phyloP scores from a whole-genome alignment of 495 filamentous ascomycete genomes.

The Extremus antarcticus region DNA sequence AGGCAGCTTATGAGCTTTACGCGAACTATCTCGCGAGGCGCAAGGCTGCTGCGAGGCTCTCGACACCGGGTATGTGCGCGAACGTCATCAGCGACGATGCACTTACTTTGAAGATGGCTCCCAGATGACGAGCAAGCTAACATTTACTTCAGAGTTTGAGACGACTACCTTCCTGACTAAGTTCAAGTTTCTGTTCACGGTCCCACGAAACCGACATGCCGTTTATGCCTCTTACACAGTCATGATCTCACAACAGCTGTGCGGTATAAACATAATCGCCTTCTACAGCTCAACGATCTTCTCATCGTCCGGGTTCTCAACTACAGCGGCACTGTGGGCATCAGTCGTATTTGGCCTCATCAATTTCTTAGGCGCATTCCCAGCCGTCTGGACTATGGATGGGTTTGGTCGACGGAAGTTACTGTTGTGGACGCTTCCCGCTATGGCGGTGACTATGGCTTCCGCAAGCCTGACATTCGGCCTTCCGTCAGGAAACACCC shows the following conservation, averaged over 20 bases:
- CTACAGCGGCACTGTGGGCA: constrained; percentile 10
- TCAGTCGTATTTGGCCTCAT: constrained; percentile 18
- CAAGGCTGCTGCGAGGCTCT: too few relatives aligned
- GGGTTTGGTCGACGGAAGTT: constrained; percentile 17
- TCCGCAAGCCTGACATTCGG: constrained; percentile 8
- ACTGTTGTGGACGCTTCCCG: constrained; percentile 14
- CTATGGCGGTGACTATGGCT: constrained; percentile 14
- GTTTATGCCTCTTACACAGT: constrained; percentile 13
- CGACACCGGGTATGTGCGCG: too few relatives aligned
- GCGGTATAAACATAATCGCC: constrained; percentile 23
- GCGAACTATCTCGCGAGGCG: neutral
- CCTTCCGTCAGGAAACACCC: constrained; percentile 2
- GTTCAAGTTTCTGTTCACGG: constrained; percentile 6
- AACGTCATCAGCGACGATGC: too few relatives aligned
- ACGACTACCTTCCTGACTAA: neutral
- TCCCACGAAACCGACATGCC: constrained; percentile 11
- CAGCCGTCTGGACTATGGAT: constrained; percentile 20
- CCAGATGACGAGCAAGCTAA: neutral
- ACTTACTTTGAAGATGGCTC: neutral
- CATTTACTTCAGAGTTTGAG: neutral
- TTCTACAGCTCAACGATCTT: constrained; percentile 21
- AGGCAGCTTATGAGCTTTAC: constrained; percentile 19
- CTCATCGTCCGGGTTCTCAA: constrained; percentile 8
- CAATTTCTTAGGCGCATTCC: constrained; percentile 18
- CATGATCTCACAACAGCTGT: constrained; percentile 18